Conservation (phyloP, 1,139 yeast species). For the Yamadazyma triangularis region DNA sequence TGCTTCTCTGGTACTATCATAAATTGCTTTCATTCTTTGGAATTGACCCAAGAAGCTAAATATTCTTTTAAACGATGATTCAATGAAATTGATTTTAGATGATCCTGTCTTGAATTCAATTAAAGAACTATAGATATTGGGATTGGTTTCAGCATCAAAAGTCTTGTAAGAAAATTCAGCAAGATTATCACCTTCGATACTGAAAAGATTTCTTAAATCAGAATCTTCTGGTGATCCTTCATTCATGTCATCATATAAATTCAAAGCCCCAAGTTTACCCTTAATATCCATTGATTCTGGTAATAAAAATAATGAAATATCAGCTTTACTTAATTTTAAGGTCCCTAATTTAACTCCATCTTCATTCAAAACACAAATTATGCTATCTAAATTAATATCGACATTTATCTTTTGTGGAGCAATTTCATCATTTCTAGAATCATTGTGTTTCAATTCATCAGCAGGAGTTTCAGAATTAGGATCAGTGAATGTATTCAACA, state of each 20-base stretch:
- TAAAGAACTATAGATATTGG: slow-evolving; percentile 51
- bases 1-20: slow-evolving; percentile 83
- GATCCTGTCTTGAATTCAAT: slow-evolving; percentile 73
- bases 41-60: slow-evolving; percentile 68
- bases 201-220: slow-evolving; percentile 58
- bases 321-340: slow-evolving; percentile 68
- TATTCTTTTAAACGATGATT: slow-evolving; percentile 70
- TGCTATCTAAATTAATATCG: slow-evolving; percentile 64
- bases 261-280: slow-evolving; percentile 77
- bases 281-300: slow-evolving; percentile 76
- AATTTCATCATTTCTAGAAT: slow-evolving; percentile 45
- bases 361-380: slow-evolving; percentile 74
- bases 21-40: slow-evolving; percentile 79
- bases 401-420: slow-evolving; percentile 75
- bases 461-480: slow-evolving; percentile 69
- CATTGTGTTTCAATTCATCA: slow-evolving; percentile 63
- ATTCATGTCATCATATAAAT: slow-evolving; percentile 71
- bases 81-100: slow-evolving; percentile 69
- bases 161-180: slow-evolving; percentile 86
- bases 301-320: slow-evolving; percentile 57
- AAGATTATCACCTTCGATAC: slow-evolving; percentile 77
- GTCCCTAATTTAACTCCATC: slow-evolving; percentile 83
- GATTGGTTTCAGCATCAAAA: slow-evolving; percentile 52
- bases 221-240: slow-evolving; percentile 61
- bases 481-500: slow-evolving; percentile 82